These are phyloP conservation scores for Tillandsia leiboldiana DNA, from an alignment of 176 grass and related monocot species.

Conservation along the genomic window DNA sequence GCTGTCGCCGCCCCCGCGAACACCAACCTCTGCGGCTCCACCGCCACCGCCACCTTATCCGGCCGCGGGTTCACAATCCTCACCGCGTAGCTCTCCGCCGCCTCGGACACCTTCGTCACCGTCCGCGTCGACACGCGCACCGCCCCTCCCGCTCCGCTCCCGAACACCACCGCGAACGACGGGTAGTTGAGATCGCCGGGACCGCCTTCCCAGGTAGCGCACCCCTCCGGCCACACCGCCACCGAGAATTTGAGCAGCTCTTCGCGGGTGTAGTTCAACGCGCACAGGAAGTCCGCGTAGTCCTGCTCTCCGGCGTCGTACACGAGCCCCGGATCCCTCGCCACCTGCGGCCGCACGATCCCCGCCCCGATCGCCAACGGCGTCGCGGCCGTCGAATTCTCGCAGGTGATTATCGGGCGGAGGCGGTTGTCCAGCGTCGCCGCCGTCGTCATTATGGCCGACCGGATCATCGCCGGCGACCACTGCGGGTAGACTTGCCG, in stretches of 20 bases:
- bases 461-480: constrained; percentile 41
- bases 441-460: constrained; percentile 50
- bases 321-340: constrained; percentile 32
- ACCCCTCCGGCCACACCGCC: background rate
- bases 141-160: background rate
- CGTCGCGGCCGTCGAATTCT: constrained; percentile 11
- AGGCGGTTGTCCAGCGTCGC: constrained; percentile 26
- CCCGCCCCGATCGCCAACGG: constrained; percentile 21
- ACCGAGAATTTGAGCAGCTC: constrained; percentile 17
- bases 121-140: constrained; percentile 6
- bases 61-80: constrained; percentile 21
- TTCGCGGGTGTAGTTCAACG: constrained; percentile 31
- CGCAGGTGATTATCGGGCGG: constrained; percentile 17
- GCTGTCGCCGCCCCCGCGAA: constrained; percentile 5
- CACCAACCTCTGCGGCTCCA: constrained; percentile 24
- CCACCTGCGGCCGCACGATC: constrained; percentile 24
- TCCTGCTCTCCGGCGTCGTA: constrained; percentile 34
- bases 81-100: constrained; percentile 23
- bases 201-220: constrained; percentile 12
- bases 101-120: constrained; percentile 31
- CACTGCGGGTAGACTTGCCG: constrained; percentile 10
- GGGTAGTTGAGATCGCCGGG: constrained; percentile 39
- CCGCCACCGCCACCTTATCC: constrained; percentile 24
- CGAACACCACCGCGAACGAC: constrained; percentile 33
- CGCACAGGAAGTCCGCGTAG: constrained; percentile 30